Evolutionary conservation across 192 early-diverging fungal species (phyloP).

Genomic region (Haplosporangium gracile): DNA sequence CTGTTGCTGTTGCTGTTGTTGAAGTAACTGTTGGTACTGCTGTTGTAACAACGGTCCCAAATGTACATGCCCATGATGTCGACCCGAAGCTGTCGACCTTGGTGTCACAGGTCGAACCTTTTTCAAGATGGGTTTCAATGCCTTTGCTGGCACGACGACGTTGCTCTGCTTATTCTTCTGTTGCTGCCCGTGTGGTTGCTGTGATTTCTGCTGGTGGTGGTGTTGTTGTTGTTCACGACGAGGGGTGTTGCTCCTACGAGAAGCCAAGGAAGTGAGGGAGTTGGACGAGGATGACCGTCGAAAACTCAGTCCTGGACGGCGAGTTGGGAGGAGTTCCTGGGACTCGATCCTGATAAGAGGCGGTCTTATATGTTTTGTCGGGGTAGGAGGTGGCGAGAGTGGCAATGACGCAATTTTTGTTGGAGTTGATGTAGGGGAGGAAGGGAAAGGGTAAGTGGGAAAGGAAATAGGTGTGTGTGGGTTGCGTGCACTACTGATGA

Average conservation of each 20-base stretch:
- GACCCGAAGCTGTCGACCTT: no score
- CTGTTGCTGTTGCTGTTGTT: constrained; percentile 3
- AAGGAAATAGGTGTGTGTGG: background rate
- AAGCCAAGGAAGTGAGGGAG: background rate
- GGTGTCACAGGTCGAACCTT: constrained; percentile 2
- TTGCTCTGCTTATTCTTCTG: background rate
- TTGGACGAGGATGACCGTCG: background rate
- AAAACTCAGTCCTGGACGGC: background rate
- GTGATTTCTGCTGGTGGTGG: background rate
- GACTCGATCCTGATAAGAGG: constrained; percentile 16
- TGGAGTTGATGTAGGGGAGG: background rate
- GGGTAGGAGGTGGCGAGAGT: background rate
- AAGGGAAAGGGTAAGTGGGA: background rate
- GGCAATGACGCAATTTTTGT: background rate
- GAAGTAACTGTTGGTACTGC: background rate
- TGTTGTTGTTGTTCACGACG: background rate
- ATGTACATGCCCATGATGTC: constrained; percentile 10
- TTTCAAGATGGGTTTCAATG: constrained; percentile 16
- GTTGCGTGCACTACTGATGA: background rate
- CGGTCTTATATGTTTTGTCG: background rate
- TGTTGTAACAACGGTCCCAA: constrained; percentile 4
- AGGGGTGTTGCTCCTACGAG: background rate
- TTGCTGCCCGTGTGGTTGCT: background rate
- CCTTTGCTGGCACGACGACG: background rate
- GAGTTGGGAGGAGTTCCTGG: constrained; percentile 19